Evolutionary conservation across 2,329 filamentous ascomycete species (phyloP).

Genomic region (Penicillium crustosum): DNA sequence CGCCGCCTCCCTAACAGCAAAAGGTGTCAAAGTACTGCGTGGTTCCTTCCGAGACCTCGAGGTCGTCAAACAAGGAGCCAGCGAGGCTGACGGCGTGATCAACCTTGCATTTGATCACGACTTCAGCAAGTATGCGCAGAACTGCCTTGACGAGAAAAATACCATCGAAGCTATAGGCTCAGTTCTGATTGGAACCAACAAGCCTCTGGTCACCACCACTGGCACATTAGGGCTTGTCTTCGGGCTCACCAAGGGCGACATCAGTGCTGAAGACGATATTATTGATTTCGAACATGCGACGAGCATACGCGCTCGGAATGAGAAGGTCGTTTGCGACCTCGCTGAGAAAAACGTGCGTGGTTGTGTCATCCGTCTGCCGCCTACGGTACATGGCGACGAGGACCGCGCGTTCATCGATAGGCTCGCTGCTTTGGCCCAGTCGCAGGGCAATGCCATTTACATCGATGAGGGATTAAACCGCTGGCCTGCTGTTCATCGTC

Average conservation of each 20-base stretch:
- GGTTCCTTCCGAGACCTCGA: slow-evolving; percentile 41
- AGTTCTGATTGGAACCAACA: slow-evolving; percentile 33
- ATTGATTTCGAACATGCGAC: slow-evolving; percentile 16
- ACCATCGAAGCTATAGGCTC: slow-evolving; percentile 41
- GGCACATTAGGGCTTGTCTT: slow-evolving; percentile 36
- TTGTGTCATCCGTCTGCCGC: slow-evolving; percentile 41
- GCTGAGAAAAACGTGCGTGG: slow-evolving; percentile 34
- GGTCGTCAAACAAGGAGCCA: slow-evolving; percentile 34
- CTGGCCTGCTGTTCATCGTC: slow-evolving; percentile 42
- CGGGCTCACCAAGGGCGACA: slow-evolving; percentile 22
- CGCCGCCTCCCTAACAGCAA: slow-evolving; percentile 28
- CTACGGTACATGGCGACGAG: slow-evolving; percentile 41
- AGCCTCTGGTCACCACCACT: slow-evolving; percentile 39
- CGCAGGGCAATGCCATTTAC: slow-evolving; percentile 34
- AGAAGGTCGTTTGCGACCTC: slow-evolving; percentile 20
- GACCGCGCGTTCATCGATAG: slow-evolving; percentile 33
- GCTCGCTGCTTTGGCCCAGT: slow-evolving; percentile 29
- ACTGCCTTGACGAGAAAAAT: slow-evolving; percentile 31
- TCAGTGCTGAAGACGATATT: slow-evolving; percentile 34
- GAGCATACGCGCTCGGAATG: slow-evolving; percentile 26
- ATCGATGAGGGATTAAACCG: slow-evolving; percentile 38
- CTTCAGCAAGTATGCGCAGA: slow-evolving; percentile 36
- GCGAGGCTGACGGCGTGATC: slow-evolving; percentile 39
- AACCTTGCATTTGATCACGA: slow-evolving; percentile 48
- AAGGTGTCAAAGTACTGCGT: slow-evolving; percentile 36